Evolutionary conservation across 371 early-diverging fungal genomes (phyloP).

Genomic region (Parasitella parasitica): DNA sequence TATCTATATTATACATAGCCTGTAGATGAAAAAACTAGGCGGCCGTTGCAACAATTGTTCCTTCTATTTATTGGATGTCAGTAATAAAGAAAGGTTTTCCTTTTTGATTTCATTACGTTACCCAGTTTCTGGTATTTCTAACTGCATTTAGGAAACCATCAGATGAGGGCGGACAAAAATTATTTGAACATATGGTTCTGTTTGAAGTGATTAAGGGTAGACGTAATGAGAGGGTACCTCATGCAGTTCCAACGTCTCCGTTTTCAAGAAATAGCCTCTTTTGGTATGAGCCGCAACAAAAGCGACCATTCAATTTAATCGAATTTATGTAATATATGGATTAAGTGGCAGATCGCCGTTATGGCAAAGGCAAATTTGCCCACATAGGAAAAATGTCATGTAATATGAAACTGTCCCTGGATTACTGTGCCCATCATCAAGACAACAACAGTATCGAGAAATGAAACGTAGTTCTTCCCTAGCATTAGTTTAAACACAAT

Average conservation of each 20-base stretch:
- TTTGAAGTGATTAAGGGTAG: not conserved
- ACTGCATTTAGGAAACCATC: not conserved
- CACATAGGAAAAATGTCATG: not conserved
- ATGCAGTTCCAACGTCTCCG: not conserved
- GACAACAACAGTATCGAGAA: not conserved
- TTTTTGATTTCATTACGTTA: not conserved
- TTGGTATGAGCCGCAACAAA: not conserved
- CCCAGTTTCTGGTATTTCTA: no score
- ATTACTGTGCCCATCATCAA: not conserved
- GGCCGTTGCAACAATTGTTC: no score
- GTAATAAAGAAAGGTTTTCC: not conserved
- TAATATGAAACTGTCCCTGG: not conserved
- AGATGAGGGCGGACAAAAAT: not conserved
- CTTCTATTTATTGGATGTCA: no score
- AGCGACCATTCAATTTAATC: not conserved
- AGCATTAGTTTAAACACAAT: no score
- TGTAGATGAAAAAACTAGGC: no score
- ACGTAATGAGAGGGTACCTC: not conserved
- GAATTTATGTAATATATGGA: not conserved
- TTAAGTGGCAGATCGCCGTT: not conserved
- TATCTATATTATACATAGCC: no score
- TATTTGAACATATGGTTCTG: not conserved
- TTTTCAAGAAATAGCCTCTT: not conserved
- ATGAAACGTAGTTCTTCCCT: not conserved
- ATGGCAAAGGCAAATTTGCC: not conserved